Evolutionary conservation across 331 rosid species (phyloP).

Genomic region (Cydonia oblonga): DNA sequence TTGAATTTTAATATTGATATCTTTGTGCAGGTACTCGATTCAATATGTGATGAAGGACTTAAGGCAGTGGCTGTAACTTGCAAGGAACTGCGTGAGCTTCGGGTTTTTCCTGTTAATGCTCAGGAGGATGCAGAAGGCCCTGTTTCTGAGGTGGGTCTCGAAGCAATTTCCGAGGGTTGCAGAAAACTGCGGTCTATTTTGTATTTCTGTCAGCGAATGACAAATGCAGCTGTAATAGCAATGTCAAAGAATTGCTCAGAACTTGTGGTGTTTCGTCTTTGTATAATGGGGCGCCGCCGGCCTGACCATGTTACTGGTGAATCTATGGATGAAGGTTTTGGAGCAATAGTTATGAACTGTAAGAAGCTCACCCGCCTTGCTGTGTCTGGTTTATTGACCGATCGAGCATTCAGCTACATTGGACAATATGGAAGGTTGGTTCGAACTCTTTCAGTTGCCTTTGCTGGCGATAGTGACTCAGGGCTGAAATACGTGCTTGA

Average conservation of each 20-base stretch:
- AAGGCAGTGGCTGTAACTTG: conserved; percentile 76
- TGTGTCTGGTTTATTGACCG: conserved; percentile 74
- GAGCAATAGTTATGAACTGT: conserved; percentile 82
- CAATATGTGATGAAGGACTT: conserved; percentile 84
- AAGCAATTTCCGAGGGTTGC: conserved; percentile 83
- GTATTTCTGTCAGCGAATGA: conserved; percentile 72
- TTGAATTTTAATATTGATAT: conserved; percentile 11
- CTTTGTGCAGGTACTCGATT: conserved; percentile 55
- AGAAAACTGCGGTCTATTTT: conserved; percentile 62
- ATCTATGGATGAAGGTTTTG: conserved; percentile 86
- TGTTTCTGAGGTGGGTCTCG: conserved; percentile 69
- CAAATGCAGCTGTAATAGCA: conserved; percentile 71
- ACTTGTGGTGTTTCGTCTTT: conserved; percentile 76
- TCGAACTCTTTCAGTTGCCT: conserved; percentile 77
- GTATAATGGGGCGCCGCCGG: conserved; percentile 65
- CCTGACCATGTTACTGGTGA: conserved; percentile 47
- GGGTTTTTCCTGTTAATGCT: conserved; percentile 61
- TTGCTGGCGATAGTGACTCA: conserved; percentile 64
- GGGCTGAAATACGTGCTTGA: conserved; percentile 55
- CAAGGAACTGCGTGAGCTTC: conserved; percentile 65
- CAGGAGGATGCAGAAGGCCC: conserved; percentile 61
- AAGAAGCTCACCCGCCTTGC: conserved; percentile 90
- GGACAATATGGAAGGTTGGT: conserved; percentile 64
- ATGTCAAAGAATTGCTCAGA: conserved; percentile 83
- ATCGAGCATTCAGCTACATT: conserved; percentile 55